Evolutionary conservation across 345 rosid genomes (phyloP).

Genomic region (Viola odorata): DNA sequence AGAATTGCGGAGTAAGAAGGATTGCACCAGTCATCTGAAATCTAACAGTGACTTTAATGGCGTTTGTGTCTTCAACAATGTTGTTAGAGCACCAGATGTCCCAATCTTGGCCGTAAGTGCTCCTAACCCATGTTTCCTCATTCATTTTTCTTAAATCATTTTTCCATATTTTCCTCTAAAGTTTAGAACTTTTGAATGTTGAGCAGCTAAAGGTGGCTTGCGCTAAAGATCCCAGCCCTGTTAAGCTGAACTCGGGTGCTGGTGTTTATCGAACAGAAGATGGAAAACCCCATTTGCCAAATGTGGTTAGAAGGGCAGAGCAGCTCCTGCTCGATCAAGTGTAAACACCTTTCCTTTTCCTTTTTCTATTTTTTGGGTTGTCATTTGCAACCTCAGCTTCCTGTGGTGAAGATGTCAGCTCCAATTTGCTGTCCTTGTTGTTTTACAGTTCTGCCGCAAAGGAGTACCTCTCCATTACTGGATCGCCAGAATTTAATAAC

Average conservation of each 20-base stretch:
- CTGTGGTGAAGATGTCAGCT: not conserved
- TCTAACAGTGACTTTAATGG: not conserved
- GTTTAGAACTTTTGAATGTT: not conserved
- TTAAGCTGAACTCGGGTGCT: constrained; percentile 81
- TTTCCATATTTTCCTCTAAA: not conserved
- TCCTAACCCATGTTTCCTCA: not conserved
- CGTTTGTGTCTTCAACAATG: constrained; percentile 33
- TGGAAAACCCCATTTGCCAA: constrained; percentile 49
- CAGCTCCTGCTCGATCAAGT: constrained; percentile 9
- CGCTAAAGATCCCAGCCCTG: constrained; percentile 73
- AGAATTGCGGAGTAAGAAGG: too few relatives aligned
- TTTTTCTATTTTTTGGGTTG: not conserved
- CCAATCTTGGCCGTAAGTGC: constrained; percentile 42
- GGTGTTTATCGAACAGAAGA: constrained; percentile 93
- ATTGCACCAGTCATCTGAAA: too few relatives aligned
- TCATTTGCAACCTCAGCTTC: not conserved
- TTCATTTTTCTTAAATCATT: not conserved
- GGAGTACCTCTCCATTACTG: constrained; percentile 80
- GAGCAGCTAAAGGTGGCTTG: constrained; percentile 72
- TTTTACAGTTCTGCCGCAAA: constrained; percentile 45
- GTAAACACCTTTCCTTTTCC: constrained; percentile 1
- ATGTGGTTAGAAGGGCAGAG: constrained; percentile 16
- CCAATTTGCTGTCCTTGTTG: too few relatives aligned
- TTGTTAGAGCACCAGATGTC: constrained; percentile 36
- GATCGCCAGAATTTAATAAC: constrained; percentile 71